Evolutionary conservation across 495 filamentous ascomycete genomes (phyloP), one percentile per base, ranked within the genome.

Genomic region (Hypoxylon rickii): DNA sequence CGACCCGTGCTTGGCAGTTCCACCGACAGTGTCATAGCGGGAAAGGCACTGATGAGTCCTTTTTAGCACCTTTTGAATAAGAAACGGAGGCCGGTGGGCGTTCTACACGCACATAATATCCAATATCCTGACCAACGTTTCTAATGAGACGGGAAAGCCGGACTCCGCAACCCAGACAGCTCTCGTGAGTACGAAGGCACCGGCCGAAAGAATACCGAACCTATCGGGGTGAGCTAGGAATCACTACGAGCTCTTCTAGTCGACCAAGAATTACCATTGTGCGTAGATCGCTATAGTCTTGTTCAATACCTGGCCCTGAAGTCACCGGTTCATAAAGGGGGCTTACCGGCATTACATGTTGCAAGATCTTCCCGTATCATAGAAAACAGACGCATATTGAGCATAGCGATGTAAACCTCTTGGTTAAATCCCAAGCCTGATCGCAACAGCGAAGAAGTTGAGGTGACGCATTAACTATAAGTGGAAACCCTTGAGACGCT

Each of bases 281-380:
- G 33, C 55, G 16, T 59, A 59, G 1, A 59, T 43, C 15, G 55
- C 55, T 59, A 41, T 8, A 26, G 12, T 34, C 11, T 8, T 21
- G 11, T 11, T 55, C 1, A 59, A 48, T 34, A 26, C n/a, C n/a
- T n/a, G n/a, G n/a, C n/a, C n/a, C n/a, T 22, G n/a, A n/a, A 37
- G 31, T 21, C 10, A 33, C 16, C 7, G 18, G 13, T 34, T 19
- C 15, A 17, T 33, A 7, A 2, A 20, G 19, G 15, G 37, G 13
- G 47, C 55, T 59, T 36, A 59, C 55, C 48, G 20, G 55, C 48
- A 40, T 59, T 59, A 4, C 38, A 20, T 20, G 53, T 31, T 10
- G 26, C 26, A 12, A 37, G 2, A 48, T 59, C 55, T 7, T 47
- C 47, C 37, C 37, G 21, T 21, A 53, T 47, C 1, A 48, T 43